phyloP scores from a whole-genome alignment of 2,329 filamentous ascomycete genomes.

The Botrytis hyacinthi region DNA sequence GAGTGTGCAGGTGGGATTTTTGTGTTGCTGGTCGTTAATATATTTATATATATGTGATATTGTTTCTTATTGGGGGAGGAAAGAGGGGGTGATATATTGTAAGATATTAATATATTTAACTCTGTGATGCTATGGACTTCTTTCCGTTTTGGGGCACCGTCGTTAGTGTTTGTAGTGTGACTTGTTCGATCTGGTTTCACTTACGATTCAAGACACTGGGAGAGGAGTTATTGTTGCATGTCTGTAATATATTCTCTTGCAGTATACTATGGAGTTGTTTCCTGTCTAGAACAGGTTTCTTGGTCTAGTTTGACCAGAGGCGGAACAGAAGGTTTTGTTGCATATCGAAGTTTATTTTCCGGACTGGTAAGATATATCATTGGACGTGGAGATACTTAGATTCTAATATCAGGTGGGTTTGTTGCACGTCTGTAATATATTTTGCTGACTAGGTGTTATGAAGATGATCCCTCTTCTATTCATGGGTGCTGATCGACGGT shows the following conservation, averaged over 20 bases:
- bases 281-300: background rate
- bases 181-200: background rate
- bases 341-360: background rate
- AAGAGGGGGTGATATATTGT: background rate
- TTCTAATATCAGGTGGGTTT: background rate
- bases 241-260: background rate
- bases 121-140: background rate
- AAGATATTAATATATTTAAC: background rate
- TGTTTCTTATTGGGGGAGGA: background rate
- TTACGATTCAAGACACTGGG: background rate
- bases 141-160: background rate
- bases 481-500: no score
- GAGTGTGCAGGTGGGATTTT: background rate
- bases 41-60: background rate
- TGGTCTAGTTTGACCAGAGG: background rate
- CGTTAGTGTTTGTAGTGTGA: background rate
- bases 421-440: constrained; percentile 5
- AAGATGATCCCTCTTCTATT: background rate
- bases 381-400: background rate
- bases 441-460: background rate
- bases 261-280: background rate
- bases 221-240: background rate
- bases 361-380: background rate
- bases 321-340: background rate
- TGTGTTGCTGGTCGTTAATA: background rate